Evolutionary conservation across 2,329 filamentous ascomycete species (phyloP), one percentile per base, ranked within the genome.

Genomic region (Furcasterigmium sp.): DNA sequence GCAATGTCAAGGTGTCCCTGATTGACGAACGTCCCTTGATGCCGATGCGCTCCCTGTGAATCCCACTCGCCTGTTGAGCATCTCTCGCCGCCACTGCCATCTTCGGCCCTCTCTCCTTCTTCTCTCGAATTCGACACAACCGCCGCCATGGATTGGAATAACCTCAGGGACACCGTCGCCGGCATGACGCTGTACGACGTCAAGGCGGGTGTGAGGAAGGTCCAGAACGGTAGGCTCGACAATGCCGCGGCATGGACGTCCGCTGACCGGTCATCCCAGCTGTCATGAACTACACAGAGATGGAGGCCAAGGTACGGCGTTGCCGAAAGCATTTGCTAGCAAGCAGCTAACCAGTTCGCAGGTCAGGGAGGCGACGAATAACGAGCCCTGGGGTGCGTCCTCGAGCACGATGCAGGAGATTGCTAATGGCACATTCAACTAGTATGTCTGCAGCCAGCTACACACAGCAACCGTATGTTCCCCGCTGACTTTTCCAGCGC

Each of bases 301-400:
- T 93, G 87, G 88, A 94, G 69, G 65, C 78, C 36, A 82, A 82
- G 75, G 77, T 81, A 51, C 37, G 57, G 37, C 30, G 5, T 30
- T 42, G 25, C 32, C 34, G 41, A 23, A 32, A 23, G n/a, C 42
- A 30, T 18, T 17, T 42, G 32, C 21, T 42, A 25, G 43, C 40
- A 34, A 42, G 45, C 40, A 35, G 39, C 30, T 38, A 36, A 44
- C 60, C 52, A 37, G 45, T 41, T 42, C 21, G 51, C 55, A 93
- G 85, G 90, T 97, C 53, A 86, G 93, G 66, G 93, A 98, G 75
- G 93, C 93, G 23, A 98, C 93, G 29, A 98, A 98, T 70, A 97
- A 97, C 65, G 93, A 98, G 66, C 93, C 93, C 45, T 98, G 93
- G 93, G 93, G 91, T 52, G 82, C 84, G 40, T 87, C 85, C 11